A percentile compares a stretch with the other conserved stretches of the same genome.
Evolutionary conservation across 2,329 filamentous ascomycete genomes (phyloP).

Genomic region (Colletotrichum sp.): DNA sequence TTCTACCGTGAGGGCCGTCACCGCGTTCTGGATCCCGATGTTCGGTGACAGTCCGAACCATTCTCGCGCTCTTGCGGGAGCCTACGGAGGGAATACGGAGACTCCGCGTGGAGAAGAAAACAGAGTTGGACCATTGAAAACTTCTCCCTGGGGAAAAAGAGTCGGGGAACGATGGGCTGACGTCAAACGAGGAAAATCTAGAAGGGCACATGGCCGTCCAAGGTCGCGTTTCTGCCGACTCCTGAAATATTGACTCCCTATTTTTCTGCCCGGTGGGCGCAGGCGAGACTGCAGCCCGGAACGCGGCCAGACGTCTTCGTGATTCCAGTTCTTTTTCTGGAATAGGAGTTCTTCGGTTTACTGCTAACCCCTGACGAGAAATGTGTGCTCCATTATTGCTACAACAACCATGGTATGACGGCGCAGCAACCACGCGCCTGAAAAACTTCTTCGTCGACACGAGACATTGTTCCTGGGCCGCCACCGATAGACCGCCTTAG

Average conservation of each 20-base stretch:
- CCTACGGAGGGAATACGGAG: not conserved
- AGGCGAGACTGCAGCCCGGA: not conserved
- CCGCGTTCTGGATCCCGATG: constrained; percentile 3
- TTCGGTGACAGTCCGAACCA: constrained; percentile 2
- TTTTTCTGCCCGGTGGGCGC: not conserved
- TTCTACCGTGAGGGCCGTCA: not conserved
- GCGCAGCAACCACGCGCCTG: not conserved
- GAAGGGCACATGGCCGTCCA: not conserved
- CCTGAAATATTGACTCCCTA: not conserved
- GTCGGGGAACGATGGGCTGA: not conserved
- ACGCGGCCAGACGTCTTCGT: not conserved
- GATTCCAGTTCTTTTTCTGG: not conserved
- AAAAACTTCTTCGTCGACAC: not conserved
- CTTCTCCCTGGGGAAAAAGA: not conserved
- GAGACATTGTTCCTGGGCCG: not conserved
- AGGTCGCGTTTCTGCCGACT: not conserved
- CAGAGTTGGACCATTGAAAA: not conserved
- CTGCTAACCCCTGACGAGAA: not conserved
- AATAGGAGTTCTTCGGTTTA: not conserved
- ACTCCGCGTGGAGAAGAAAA: constrained; percentile 1
- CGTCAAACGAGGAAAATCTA: not conserved
- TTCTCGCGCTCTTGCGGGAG: not conserved
- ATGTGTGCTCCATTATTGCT: not conserved
- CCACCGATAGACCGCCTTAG: not conserved
- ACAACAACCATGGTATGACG: not conserved